Evolutionary conservation across 495 filamentous ascomycete species (phyloP).

Genomic region (Daldinia concentrica): DNA sequence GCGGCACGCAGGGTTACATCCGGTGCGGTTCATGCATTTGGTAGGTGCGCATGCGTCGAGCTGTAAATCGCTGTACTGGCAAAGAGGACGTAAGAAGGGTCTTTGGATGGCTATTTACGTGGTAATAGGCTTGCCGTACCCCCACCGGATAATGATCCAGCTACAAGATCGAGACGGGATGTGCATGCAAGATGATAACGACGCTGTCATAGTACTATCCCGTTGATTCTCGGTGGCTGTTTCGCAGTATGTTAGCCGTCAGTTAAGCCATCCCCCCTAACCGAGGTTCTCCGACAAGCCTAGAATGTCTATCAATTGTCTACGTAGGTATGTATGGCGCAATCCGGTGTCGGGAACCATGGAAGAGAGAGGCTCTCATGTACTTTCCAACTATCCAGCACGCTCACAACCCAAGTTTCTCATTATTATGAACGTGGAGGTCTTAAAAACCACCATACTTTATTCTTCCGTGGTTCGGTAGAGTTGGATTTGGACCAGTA

Average conservation of each 20-base stretch:
- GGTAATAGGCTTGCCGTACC: conserved; percentile 28
- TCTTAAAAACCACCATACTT: background rate
- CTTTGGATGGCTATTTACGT: conserved; percentile 13
- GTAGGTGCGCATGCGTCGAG: conserved; percentile 38
- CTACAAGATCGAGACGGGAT: conserved; percentile 25
- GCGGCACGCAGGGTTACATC: conserved; percentile 41
- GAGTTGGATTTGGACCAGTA: conserved; percentile 4
- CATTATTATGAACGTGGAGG: background rate
- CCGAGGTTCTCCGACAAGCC: conserved; percentile 24
- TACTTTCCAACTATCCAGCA: background rate
- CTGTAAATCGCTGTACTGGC: conserved; percentile 27
- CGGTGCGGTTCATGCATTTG: conserved; percentile 39
- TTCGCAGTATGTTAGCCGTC: conserved; percentile 1
- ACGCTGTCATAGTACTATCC: conserved; percentile 9
- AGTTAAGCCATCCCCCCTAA: background rate
- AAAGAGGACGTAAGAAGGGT: conserved; percentile 24
- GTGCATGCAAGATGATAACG: conserved; percentile 28
- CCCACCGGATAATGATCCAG: conserved; percentile 36
- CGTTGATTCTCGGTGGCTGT: conserved; percentile 2
- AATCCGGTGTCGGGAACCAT: background rate
- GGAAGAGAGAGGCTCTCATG: background rate
- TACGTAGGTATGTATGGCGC: background rate
- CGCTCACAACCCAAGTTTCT: background rate
- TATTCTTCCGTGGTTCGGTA: background rate
- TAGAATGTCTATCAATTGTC: background rate